These are phyloP conservation scores for Catunica adiposa DNA, from an alignment of 2,329 filamentous ascomycete genomes.

Conservation along the genomic window DNA sequence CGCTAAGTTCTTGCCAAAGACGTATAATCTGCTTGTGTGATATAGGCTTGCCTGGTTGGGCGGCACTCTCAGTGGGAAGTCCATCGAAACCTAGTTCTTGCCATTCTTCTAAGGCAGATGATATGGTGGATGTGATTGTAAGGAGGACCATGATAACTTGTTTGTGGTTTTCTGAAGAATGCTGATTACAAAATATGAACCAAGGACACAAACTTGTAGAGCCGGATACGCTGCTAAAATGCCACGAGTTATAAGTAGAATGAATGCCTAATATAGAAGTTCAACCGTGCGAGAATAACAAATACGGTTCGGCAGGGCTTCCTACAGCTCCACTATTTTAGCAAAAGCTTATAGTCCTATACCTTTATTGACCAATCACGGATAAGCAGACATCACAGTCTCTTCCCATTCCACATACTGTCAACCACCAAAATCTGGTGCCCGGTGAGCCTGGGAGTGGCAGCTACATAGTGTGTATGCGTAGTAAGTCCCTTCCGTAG, in stretches of 20 bases:
- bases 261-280: no score
- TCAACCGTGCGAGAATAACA: no score
- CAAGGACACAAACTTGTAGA: neutral
- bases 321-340: no score
- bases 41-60: slow-evolving; percentile 48
- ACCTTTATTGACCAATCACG: neutral
- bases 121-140: slow-evolving; percentile 54
- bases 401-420: neutral
- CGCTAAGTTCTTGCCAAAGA: slow-evolving; percentile 38
- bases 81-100: neutral
- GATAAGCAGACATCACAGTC: neutral
- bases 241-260: no score
- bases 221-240: no score
- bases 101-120: slow-evolving; percentile 37
- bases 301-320: no score
- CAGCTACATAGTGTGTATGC: neutral
- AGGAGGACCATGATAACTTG: slow-evolving; percentile 55
- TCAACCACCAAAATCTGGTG: neutral
- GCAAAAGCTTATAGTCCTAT: neutral
- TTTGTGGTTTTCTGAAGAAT: neutral
- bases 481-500: neutral
- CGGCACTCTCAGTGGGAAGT: neutral
- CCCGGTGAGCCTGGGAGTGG: neutral
- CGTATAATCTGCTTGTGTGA: slow-evolving; percentile 53
- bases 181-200: neutral